Base-by-base conservation (phyloP, 164 flowering plant species). In the Warburgia ugandensis region DNA sequence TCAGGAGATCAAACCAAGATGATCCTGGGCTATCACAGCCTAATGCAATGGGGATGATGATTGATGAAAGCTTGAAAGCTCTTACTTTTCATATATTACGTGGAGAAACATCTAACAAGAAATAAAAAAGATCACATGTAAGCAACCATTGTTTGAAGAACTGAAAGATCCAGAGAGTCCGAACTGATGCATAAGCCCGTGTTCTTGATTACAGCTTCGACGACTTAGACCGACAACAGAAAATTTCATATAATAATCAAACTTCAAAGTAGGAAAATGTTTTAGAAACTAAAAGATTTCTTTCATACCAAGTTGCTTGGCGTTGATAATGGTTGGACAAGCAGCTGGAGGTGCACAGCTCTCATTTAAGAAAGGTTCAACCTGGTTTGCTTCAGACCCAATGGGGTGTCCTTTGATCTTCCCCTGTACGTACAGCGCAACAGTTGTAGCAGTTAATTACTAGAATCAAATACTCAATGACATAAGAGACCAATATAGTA, bases 341-440 rank as follows among this genome's bases (percentile, higher is more conserved):
- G 98, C 96, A 10, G 88, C 72, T 8, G 98, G 98, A 44, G 95
- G 90, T 25, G 75, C 71, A 49, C 77, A 60, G 37, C 77, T 92
- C 68, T 83, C 98, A 39, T 80, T 65, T 60, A 92, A 59, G 68
- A 92, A 92, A 12, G 82, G 94, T 31, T 78, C 94, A 3, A 87
- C 81, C 26, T 66, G 74, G 53, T 92, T 87, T 1, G 98, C 77
- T 56, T 92, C 72, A 1, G 78, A 65, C 98, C 96, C 87, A 41
- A 80, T 16, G 22, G 98, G 98, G 56, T 92, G 85, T 20, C 95
- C 87, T 75, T 87, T 87, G 41, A 92, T 79, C 65, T 77, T 79
- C 19, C 98, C 98, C 98, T 91, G 57, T n/a, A 42, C 45, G 21
- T 42, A 41, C 16, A 33, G 30, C 16, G n/a, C 26, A 22, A 31